Base-by-base conservation (phyloP, 768 basidiomycete genomes). In the Trametes elegans region DNA sequence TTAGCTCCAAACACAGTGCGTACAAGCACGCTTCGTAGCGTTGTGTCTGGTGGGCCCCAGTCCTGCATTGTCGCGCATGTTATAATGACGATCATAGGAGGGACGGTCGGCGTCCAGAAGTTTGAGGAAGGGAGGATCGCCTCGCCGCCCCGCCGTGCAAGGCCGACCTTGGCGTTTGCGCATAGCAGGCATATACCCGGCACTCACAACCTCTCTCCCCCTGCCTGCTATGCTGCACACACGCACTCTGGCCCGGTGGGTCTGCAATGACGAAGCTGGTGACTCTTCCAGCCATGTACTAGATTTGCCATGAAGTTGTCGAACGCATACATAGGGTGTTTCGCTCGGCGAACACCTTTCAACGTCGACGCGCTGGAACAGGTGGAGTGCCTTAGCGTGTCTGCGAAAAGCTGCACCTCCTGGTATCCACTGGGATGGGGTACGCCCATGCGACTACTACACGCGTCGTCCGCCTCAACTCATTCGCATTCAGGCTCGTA, bases 371-470 rank as follows among this genome's bases (percentile, higher is more conserved):
- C 21, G 9, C 38, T 54, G 18, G n/a, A 54, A 27, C 24, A 23
- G 10, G 23, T 54, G 11, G 53, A 35, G 14, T 46, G 53, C 19
- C 32, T 8, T 11, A 34, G 27, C 21, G 53, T 41, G 14, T 14
- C 29, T 24, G 53, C 53, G 11, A 18, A 40, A 21, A 27, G 32
- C 7, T 54, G 53, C 21, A 13, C 32, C 45, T 41, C 45, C 21
- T 55, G 53, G 53, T n/a, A 18, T 3, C 32, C 32, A 18, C 31
- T 48, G 7, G 29, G 38, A 5, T 45, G 48, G 48, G 53, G 46
- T 48, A n/a, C n/a, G n/a, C n/a, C n/a, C n/a, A n/a, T n/a, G 14
- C 14, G 28, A 11, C 3, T 26, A 4, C 29, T 26, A n/a, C n/a
- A n/a, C n/a, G n/a, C n/a, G n/a, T n/a, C n/a, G n/a, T 24, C 19